Percentiles rank a stretch among this genome's conserved stretches.
These are phyloP conservation scores for Thalia dealbata DNA, from an alignment of 176 grass and related monocot species.

Conservation along the genomic window DNA sequence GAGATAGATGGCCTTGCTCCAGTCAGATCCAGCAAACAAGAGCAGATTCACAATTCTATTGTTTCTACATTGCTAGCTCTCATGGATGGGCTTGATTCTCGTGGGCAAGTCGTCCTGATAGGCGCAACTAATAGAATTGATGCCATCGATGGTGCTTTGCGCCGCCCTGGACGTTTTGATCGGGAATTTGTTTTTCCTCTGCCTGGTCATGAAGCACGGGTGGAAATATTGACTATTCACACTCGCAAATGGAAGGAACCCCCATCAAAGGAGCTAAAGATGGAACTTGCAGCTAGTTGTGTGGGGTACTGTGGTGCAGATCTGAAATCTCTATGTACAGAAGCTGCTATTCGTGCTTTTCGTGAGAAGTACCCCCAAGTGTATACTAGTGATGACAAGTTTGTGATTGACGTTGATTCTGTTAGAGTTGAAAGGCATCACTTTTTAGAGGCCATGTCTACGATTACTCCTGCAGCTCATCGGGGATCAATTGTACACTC, in stretches of 20 bases:
- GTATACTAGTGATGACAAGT: constrained; percentile 98
- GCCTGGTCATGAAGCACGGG: constrained; percentile 84
- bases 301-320: constrained; percentile 99
- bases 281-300: constrained; percentile 93
- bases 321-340: constrained; percentile 93
- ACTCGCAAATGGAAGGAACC: constrained; percentile 98
- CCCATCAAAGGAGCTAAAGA: constrained; percentile 62
- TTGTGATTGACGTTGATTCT: constrained; percentile 94
- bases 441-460: constrained; percentile 98
- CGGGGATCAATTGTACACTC: constrained; percentile 88
- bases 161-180: constrained; percentile 92
- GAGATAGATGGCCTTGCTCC: constrained; percentile 99
- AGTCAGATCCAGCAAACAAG: constrained; percentile 99
- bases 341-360: constrained; percentile 92
- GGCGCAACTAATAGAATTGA: constrained; percentile 98
- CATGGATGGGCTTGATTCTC: constrained; percentile 98
- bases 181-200: constrained; percentile 97
- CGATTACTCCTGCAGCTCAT: constrained; percentile 90
- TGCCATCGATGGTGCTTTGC: constrained; percentile 96
- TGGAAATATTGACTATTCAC: constrained; percentile 90
- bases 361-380: constrained; percentile 99
- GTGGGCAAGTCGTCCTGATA: constrained; percentile 98
- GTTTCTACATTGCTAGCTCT: constrained; percentile 97
- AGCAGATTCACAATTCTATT: constrained; percentile 99
- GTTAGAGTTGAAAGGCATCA: constrained; percentile 77